These are phyloP conservation scores for Hibiscus mutabilis DNA, from an alignment of 345 rosid genomes.

Conservation along the genomic window DNA sequence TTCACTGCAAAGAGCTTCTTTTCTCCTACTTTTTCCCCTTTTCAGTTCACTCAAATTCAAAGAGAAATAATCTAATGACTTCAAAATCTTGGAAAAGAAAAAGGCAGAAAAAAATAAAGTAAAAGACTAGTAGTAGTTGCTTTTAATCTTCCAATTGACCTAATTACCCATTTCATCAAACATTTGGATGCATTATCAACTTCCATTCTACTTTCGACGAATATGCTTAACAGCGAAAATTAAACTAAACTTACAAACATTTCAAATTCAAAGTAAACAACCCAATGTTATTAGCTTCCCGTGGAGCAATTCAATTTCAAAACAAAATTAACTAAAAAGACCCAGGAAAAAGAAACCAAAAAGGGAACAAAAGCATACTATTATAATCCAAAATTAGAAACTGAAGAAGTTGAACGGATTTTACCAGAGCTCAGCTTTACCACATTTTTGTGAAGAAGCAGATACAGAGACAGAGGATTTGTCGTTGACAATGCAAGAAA, in stretches of 20 bases:
- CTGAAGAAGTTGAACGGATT: neutral
- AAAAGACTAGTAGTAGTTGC: neutral
- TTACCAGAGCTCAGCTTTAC: slow-evolving; percentile 9
- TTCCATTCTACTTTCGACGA: neutral
- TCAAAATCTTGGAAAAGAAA: neutral
- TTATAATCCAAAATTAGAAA: slow-evolving; percentile 5
- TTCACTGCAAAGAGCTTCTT: neutral
- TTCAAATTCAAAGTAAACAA: neutral
- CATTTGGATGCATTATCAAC: neutral
- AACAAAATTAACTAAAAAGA: neutral
- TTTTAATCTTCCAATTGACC: neutral
- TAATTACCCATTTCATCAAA: neutral
- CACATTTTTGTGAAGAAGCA: slow-evolving; percentile 14
- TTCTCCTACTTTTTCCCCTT: neutral
- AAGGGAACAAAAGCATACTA: too few relatives aligned
- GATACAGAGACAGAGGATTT: neutral
- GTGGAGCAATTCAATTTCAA: neutral
- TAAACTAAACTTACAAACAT: neutral
- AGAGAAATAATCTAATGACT: neutral
- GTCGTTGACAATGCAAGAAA: neutral
- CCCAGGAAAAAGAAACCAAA: neutral
- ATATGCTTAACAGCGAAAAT: neutral
- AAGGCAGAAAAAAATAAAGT: neutral
- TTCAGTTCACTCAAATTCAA: neutral
- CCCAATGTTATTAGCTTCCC: neutral